Evolutionary conservation across 2,329 filamentous ascomycete genomes (phyloP), one percentile per base, ranked within the genome.

Genomic region (Fusarium buxicola): DNA sequence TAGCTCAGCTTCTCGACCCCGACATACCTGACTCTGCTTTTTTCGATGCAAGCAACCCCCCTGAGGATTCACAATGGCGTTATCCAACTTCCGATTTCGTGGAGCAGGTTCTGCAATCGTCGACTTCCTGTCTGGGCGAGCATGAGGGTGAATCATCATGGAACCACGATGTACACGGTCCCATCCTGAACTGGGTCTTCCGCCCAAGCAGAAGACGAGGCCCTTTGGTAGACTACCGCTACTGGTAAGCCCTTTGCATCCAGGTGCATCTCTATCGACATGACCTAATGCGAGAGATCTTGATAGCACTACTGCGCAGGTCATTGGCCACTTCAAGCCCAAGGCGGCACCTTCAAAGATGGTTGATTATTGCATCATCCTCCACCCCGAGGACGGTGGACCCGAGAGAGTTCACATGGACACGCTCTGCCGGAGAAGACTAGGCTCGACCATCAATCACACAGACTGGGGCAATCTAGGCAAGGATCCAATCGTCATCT

Each of bases 401-500:
- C 11, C 15, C 31, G 8, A 15, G 15, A 11, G 12, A 9, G 7
- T n/a, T 34, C 31, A n/a, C 31, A 56, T 61, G 32, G 31, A 61
- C 13, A n/a, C 7, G 3, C 34, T 58, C 8, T 53, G 48, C 35
- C 13, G 13, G 13, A 5, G 4, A 3, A 38, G 56, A 31, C 60
- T 54, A 6, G 48, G 34, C 4, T n/a, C 28, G 8, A 46, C 55
- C 12, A 65, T 67, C 44, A 67, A 67, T 28, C 58, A 65, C 16
- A 65, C 41, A 15, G 43, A 56, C 27, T 50, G 47, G 51, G 59
- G 59, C 10, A 55, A 55, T 21, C 25, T 63, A 3, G 28, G 28
- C 51, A 59, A 56, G 27, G 18, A 55, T 27, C 65, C 62, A 6
- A 65, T 68, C 12, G 57, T 41, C 18, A 43, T 66, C 8, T 64